phyloP scores from a whole-genome alignment of 75 land plant genomes.

The Gnetum montanum region DNA sequence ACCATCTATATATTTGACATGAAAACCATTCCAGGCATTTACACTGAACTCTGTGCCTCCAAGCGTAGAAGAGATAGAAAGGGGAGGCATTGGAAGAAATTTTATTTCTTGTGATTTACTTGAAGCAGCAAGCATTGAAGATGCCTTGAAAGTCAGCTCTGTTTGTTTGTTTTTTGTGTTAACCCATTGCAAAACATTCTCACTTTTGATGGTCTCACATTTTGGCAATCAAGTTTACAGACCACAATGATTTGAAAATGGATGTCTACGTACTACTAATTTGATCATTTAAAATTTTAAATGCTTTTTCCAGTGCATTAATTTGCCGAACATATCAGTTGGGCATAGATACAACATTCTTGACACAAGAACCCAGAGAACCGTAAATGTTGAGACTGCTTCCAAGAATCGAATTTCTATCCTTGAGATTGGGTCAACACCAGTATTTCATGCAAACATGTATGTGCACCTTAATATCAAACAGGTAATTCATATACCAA shows the following conservation, averaged over 20 bases:
- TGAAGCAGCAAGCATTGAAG: slow-evolving; percentile 51
- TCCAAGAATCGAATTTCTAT: slow-evolving; percentile 59
- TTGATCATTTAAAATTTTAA: no score
- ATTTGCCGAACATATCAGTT: slow-evolving; percentile 47
- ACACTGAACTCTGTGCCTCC: slow-evolving; percentile 92
- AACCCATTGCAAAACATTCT: no score
- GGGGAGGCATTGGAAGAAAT: slow-evolving; percentile 75
- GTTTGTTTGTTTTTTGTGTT: not conserved
- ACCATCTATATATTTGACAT: no score
- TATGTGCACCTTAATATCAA: slow-evolving; percentile 66
- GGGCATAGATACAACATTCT: slow-evolving; percentile 91
- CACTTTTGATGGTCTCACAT: not conserved
- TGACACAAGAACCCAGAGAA: slow-evolving; percentile 34
- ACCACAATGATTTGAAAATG: slow-evolving; percentile 1
- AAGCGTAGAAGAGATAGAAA: slow-evolving; percentile 45
- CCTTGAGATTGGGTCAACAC: slow-evolving; percentile 38
- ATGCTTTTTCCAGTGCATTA: slow-evolving; percentile 54
- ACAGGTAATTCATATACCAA: slow-evolving; percentile 44
- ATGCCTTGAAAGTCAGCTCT: slow-evolving; percentile 49
- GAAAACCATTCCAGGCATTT: slow-evolving; percentile 81
- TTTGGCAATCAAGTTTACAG: slow-evolving; percentile 7
- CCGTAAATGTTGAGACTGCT: slow-evolving; percentile 82
- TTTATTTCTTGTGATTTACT: slow-evolving; percentile 84
- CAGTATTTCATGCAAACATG: slow-evolving; percentile 98
- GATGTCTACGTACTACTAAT: no score